Evolutionary conservation across 1,284 basidiomycete species (phyloP).

Genomic region (Quambalaria eucalypti): DNA sequence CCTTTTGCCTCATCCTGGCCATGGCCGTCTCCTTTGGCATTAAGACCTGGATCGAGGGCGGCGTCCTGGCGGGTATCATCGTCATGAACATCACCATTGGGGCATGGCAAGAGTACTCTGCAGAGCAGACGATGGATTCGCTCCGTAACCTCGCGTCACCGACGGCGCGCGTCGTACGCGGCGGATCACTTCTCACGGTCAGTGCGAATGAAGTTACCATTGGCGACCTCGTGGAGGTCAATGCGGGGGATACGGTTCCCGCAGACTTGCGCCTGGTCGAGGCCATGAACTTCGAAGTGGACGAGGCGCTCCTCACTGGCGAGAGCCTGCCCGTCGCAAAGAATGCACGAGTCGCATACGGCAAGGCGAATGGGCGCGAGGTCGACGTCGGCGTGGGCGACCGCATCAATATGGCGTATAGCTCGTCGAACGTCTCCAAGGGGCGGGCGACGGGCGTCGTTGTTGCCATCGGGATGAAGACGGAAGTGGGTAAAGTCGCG

Average conservation of each 20-base stretch:
- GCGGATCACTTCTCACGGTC: constrained; percentile 53
- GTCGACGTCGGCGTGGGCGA: constrained; percentile 51
- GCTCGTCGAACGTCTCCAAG: constrained; percentile 60
- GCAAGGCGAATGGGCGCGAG: constrained; percentile 32
- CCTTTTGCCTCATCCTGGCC: constrained; percentile 52
- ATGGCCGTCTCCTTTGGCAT: constrained; percentile 59
- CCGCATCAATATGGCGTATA: constrained; percentile 56
- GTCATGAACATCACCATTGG: constrained; percentile 52
- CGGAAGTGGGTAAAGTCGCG: constrained; percentile 44
- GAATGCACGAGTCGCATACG: constrained; percentile 39
- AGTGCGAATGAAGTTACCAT: constrained; percentile 58
- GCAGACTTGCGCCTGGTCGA: constrained; percentile 43
- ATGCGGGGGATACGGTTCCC: constrained; percentile 40
- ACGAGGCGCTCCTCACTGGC: constrained; percentile 64
- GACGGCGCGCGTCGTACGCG: constrained; percentile 57
- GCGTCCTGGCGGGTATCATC: constrained; percentile 60
- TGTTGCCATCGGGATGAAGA: constrained; percentile 57
- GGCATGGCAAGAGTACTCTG: constrained; percentile 55
- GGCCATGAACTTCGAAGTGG: constrained; percentile 48
- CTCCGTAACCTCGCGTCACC: constrained; percentile 57
- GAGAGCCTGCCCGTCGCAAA: constrained; percentile 61
- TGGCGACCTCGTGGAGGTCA: constrained; percentile 47
- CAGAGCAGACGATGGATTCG: constrained; percentile 58
- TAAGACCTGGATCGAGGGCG: constrained; percentile 58
- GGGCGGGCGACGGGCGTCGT: constrained; percentile 59